Conservation (phyloP, 306 rosid genomes). For the Corylus avellana region DNA sequence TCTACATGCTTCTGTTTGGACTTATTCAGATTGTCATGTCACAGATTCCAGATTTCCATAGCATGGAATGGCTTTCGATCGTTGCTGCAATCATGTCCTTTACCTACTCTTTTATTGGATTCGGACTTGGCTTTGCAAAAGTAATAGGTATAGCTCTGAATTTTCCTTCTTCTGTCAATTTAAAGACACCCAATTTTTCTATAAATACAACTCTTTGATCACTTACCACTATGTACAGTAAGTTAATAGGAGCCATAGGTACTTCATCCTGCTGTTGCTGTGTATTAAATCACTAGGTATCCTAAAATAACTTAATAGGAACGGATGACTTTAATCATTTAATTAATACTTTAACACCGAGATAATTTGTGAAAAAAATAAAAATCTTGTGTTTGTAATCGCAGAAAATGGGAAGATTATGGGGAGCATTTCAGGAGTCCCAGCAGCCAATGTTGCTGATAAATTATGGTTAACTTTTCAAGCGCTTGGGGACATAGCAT, state of each 20-base stretch:
- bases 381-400: constrained; percentile 17
- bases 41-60: constrained; percentile 76
- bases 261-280: no score
- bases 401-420: constrained; percentile 70
- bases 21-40: constrained; percentile 65
- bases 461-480: constrained; percentile 70
- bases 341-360: not conserved
- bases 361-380: not conserved
- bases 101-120: constrained; percentile 67
- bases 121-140: constrained; percentile 67
- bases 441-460: constrained; percentile 47
- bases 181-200: not conserved
- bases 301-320: no score
- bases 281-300: no score
- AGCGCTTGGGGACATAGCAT: constrained; percentile 86
- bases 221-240: not conserved
- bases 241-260: not conserved
- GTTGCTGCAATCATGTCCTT: constrained; percentile 81
- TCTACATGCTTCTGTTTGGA: constrained; percentile 75
- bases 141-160: constrained; percentile 47
- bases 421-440: constrained; percentile 75
- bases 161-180: constrained; percentile 11
- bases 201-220: not conserved
- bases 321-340: no score
- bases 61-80: constrained; percentile 74